Evolutionary conservation across 2,329 filamentous ascomycete species (phyloP).

Genomic region (Colletotrichum sp.): DNA sequence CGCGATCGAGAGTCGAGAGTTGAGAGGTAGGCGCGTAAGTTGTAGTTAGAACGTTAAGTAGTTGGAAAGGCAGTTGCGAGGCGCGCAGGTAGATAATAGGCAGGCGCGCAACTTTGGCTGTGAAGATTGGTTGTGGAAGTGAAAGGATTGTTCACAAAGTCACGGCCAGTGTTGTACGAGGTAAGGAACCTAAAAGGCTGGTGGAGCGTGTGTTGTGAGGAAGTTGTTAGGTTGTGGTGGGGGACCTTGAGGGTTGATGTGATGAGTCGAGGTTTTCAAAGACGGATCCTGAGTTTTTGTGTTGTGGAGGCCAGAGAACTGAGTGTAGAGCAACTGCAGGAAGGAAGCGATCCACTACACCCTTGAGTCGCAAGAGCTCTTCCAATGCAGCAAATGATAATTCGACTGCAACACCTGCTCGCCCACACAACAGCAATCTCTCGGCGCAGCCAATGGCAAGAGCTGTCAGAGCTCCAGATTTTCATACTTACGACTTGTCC

Average conservation of each 20-base stretch:
- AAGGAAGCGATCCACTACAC: not conserved
- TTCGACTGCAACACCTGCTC: not conserved
- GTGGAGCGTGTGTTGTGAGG: not conserved
- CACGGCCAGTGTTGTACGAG: not conserved
- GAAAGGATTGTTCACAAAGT: not conserved
- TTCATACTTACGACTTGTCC: conserved; percentile 16
- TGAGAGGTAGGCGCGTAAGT: not conserved
- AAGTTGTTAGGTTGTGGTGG: not conserved
- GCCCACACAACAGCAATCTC: not conserved
- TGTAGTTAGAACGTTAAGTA: not conserved
- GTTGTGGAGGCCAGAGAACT: not conserved
- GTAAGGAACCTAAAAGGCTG: not conserved
- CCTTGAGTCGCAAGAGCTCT: not conserved
- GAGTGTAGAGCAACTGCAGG: not conserved
- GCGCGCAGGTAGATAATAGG: not conserved
- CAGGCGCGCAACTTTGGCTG: not conserved
- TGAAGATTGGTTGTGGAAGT: not conserved
- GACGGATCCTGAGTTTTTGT: not conserved
- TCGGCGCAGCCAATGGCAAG: not conserved
- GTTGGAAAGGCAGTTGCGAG: not conserved
- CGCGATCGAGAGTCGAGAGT: not conserved
- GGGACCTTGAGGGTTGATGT: not conserved
- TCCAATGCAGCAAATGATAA: not conserved
- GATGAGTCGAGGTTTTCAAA: not conserved
- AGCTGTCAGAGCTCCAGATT: not conserved